Conservation (phyloP, 306 rosid species). For the Gynostemma pentaphyllum region DNA sequence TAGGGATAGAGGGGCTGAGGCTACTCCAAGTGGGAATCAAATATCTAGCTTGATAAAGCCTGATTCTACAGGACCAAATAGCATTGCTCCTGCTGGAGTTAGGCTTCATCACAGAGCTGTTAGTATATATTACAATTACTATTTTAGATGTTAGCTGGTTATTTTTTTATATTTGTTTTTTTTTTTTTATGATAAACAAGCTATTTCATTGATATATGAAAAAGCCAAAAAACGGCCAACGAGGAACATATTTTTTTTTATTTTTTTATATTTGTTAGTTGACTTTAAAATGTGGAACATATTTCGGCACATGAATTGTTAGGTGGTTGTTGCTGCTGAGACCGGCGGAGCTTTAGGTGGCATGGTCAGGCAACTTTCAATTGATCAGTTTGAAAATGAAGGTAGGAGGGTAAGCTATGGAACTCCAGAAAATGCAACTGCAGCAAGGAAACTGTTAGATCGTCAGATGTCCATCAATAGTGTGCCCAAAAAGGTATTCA, state of each 20-base stretch:
- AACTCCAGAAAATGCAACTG: slow-evolving; percentile 96
- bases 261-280: not conserved
- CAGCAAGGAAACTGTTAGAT: slow-evolving; percentile 91
- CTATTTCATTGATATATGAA: too few relatives aligned
- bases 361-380: slow-evolving; percentile 98
- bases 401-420: slow-evolving; percentile 98
- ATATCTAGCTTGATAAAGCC: slow-evolving; percentile 85
- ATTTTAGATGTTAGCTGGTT: slow-evolving; percentile 8
- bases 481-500: slow-evolving; percentile 85
- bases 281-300: not conserved
- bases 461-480: slow-evolving; percentile 97
- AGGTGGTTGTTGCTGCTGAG: slow-evolving; percentile 99
- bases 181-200: too few relatives aligned
- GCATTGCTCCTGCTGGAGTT: slow-evolving; percentile 69
- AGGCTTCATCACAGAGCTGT: slow-evolving; percentile 99
- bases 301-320: slow-evolving; percentile 24
- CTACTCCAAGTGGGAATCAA: slow-evolving; percentile 94
- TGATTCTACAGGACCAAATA: slow-evolving; percentile 69
- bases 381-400: slow-evolving; percentile 98
- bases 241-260: too few relatives aligned
- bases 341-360: slow-evolving; percentile 98
- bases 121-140: slow-evolving; percentile 29
- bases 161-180: not conserved
- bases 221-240: too few relatives aligned
- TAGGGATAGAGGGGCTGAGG: slow-evolving; percentile 93